Evolutionary conservation across 202 grass and related monocot species (phyloP).

Genomic region (Dendrocalamus latiflorus): DNA sequence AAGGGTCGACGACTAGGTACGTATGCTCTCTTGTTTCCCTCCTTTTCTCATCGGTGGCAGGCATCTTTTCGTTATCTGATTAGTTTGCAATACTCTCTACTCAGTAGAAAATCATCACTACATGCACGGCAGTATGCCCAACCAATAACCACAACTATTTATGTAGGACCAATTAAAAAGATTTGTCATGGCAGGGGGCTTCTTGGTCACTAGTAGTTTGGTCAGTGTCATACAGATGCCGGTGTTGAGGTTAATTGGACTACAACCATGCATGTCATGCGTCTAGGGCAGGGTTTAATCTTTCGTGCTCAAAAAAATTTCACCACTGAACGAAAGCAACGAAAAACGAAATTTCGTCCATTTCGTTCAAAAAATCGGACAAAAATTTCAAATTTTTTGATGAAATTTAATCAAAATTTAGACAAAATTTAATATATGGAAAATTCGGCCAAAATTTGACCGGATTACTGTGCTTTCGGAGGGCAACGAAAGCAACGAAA

Average conservation of each 20-base stretch:
- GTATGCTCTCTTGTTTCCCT: constrained; percentile 1
- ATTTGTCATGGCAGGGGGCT: neutral
- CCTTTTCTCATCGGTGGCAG: constrained; percentile 43
- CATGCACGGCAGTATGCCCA: constrained; percentile 7
- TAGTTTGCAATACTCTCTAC: constrained; percentile 34
- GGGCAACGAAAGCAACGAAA: too few species aligned
- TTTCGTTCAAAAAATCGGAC: too few species aligned
- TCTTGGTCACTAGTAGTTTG: neutral
- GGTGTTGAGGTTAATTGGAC: neutral
- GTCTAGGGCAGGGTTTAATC: too few species aligned
- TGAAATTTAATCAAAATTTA: too few species aligned
- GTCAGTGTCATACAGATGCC: neutral
- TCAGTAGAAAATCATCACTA: constrained; percentile 22
- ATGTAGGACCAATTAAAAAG: constrained; percentile 11
- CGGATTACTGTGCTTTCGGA: too few species aligned
- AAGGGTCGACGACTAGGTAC: constrained; percentile 31
- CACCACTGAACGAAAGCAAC: too few species aligned
- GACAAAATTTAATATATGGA: too few species aligned
- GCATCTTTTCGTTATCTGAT: constrained; percentile 46
- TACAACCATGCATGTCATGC: neutral
- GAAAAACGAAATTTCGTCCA: too few species aligned
- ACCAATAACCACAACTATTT: neutral
- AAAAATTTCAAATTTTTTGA: too few species aligned
- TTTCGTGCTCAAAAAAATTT: too few species aligned
- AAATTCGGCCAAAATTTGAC: too few species aligned